phyloP scores from a whole-genome alignment of 2,329 filamentous ascomycete genomes.

The Calonectria fujianensis region DNA sequence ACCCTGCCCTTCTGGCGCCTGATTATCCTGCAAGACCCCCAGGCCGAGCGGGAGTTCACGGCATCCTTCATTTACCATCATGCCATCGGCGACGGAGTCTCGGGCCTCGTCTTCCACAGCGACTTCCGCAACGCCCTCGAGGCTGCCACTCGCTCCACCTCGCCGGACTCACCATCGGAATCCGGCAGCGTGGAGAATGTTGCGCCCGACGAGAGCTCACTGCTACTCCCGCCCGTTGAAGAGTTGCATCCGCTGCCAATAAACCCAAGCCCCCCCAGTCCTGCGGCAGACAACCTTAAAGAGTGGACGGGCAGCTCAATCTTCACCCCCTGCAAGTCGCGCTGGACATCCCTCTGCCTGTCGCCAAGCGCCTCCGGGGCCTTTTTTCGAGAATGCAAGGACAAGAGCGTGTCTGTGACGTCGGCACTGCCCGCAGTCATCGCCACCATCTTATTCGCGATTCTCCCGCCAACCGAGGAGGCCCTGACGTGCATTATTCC shows the following conservation, averaged over 20 bases:
- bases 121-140: slow-evolving; percentile 62
- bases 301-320: slow-evolving; percentile 63
- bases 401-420: slow-evolving; percentile 35
- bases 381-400: slow-evolving; percentile 43
- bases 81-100: slow-evolving; percentile 67
- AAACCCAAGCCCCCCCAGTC: slow-evolving; percentile 55
- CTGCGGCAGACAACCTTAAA: slow-evolving; percentile 58
- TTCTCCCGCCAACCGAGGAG: slow-evolving; percentile 38
- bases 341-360: slow-evolving; percentile 42
- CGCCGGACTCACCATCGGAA: background rate
- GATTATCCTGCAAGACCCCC: slow-evolving; percentile 58
- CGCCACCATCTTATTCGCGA: slow-evolving; percentile 36
- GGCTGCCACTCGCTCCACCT: slow-evolving; percentile 29
- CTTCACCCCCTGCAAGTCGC: slow-evolving; percentile 48
- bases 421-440: slow-evolving; percentile 41
- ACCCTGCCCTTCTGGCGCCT: slow-evolving; percentile 66
- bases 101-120: slow-evolving; percentile 66
- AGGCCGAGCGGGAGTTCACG: slow-evolving; percentile 59
- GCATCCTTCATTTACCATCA: slow-evolving; percentile 69
- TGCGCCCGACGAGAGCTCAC: slow-evolving; percentile 44
- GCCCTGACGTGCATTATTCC: slow-evolving; percentile 45
- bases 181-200: background rate
- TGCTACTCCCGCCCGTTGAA: slow-evolving; percentile 64
- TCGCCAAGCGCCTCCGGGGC: slow-evolving; percentile 22
- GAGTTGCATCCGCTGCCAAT: slow-evolving; percentile 62